Base-by-base conservation (phyloP, 768 basidiomycete species). In the Xanthoconium stramineum region DNA sequence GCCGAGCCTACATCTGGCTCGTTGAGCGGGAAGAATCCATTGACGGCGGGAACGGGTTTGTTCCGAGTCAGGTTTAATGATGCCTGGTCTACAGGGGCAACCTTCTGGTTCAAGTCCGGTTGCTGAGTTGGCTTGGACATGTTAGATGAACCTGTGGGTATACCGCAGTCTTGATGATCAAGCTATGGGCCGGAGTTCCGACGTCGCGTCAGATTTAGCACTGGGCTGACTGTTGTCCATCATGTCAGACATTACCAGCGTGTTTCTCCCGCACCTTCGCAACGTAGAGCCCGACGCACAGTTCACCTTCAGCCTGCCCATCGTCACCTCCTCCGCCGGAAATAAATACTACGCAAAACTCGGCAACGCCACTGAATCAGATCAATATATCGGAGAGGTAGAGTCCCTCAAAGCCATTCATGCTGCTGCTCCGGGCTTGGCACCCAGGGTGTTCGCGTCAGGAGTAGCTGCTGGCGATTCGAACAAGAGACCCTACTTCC, bases 341-440 rank as follows among this genome's bases (percentile, higher is more conserved):
- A 72, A 69, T 35, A 66, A 63, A 24, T 91, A 89, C 69, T 89
- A 79, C 59, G 83, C 77, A 47, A 91, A 92, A 65, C 49, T 76
- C 11, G 88, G 89, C 8, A 66, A 72, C 6, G 46, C 72, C 7
- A 50, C 57, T 15, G 86, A 89, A 55, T 65, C 50, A 52, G 89
- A 88, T 57, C 90, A 91, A 59, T 91, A 80, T 59, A 63, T 65
- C 0, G 88, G 87, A 13, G 89, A 92, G 69, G 82, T 78, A 39
- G 83, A 83, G 61, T 88, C 89, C 9, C 78, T 92, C 51, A 80
- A 74, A 57, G 82, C 78, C 3, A 88, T 91, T 48, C 62, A 77
- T 29, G 61, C 64, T 17, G 89, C 85, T n/a, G 86, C 88, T 4
- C 86, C 87, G 13, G 83, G 84, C 1, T 68, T 91, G 24, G 83